Evolutionary conservation across 176 grass and related monocot species (phyloP), one percentile per base, ranked within the genome.

Genomic region (Coix lacrymajobi): DNA sequence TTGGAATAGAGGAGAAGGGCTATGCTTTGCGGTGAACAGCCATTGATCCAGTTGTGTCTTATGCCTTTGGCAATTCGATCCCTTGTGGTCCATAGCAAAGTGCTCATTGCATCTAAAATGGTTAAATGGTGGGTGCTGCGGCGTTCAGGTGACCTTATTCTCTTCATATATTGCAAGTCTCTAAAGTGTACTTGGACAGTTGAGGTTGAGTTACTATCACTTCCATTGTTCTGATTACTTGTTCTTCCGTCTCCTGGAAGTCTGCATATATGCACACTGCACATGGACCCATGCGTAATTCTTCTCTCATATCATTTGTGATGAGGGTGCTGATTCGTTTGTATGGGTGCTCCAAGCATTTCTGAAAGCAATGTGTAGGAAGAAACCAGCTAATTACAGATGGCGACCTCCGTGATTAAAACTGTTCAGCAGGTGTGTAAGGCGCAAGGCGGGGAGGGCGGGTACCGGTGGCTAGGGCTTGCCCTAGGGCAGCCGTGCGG

Each of bases 101-200:
- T 76, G 71, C 72, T 57, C 46, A 57, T 43, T 75, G 60, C 30
- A 66, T 66, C 61, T 19, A 52, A 74, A 49, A 69, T 26, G 43
- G 29, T 63, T 36, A 82, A 73, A 29, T 48, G 13, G 24, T 68
- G 37, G 6, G 62, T 78, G 43, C 1, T 80, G 13, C 41, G 79
- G 32, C 26, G 69, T 68, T 84, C 71, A 76, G 71, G 62, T 76
- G 82, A 30, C 45, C 32, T 66, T 84, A 46, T 64, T 30, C 60
- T 51, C 20, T 84, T 31, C 17, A 11, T 66, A n/a, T 32, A 6
- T 6, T 52, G 43, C 46, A 75, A 29, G 19, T 75, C 12, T 75
- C 40, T 54, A 19, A 22, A 37, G 17, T 26, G 30, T 37, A 49
- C 43, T 30, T 75, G 44, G 43, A 43, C 26, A 51, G n/a, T n/a